phyloP scores from a whole-genome alignment of 257 asterid genomes.

The Nicotiana sylvestris region DNA sequence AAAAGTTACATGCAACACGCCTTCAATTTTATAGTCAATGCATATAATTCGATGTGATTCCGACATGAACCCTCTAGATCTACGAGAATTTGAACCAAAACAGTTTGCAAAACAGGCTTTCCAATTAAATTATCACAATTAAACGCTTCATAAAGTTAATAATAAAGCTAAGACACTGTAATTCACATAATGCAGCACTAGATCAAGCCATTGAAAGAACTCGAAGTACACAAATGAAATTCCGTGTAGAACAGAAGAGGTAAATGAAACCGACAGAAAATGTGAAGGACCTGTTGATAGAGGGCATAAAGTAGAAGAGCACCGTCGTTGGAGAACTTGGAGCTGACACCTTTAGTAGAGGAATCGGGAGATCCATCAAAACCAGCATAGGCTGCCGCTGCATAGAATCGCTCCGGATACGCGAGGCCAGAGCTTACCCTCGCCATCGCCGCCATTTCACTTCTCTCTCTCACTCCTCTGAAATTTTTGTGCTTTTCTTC shows the following conservation, averaged over 20 bases:
- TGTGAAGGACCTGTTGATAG: slow-evolving; percentile 65
- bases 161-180: background rate
- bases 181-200: background rate
- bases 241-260: background rate
- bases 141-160: background rate
- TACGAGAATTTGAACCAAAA: background rate
- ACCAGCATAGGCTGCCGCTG: slow-evolving; percentile 91
- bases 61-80: background rate
- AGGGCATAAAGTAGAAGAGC: slow-evolving; percentile 90
- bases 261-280: slow-evolving; percentile 4
- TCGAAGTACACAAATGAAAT: background rate
- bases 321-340: slow-evolving; percentile 77
- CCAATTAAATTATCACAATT: background rate
- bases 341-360: slow-evolving; percentile 55
- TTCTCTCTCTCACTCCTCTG: background rate
- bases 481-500: background rate
- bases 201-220: slow-evolving; percentile 14
- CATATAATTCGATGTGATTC: background rate
- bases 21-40: background rate
- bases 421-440: slow-evolving; percentile 78
- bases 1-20: too few species aligned
- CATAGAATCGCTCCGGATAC: slow-evolving; percentile 87
- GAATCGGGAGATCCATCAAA: slow-evolving; percentile 77
- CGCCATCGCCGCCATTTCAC: slow-evolving; percentile 52
- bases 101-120: background rate